Evolutionary conservation across 1,284 basidiomycete species (phyloP).

Genomic region (Coniferiporia sulphurascens): DNA sequence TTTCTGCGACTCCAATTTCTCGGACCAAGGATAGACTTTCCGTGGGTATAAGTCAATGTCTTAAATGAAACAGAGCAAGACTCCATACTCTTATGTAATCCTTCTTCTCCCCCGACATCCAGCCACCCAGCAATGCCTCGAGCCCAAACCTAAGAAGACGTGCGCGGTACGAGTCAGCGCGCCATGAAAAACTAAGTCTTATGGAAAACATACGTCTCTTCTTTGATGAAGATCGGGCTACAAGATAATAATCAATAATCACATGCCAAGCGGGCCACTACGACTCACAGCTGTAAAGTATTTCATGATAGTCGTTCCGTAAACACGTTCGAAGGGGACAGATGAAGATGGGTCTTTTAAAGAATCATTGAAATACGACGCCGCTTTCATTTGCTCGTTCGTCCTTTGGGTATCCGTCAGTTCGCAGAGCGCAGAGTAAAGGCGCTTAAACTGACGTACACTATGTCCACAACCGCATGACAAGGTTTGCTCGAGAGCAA

Average conservation of each 20-base stretch:
- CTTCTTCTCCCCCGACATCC: constrained; percentile 19
- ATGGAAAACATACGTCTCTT: constrained; percentile 3
- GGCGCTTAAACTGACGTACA: constrained; percentile 15
- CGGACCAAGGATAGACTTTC: constrained; percentile 42
- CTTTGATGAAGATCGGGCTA: constrained; percentile 8
- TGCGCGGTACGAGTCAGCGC: not conserved
- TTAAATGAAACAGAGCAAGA: not conserved
- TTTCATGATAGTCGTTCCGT: constrained; percentile 13
- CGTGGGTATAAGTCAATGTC: not conserved
- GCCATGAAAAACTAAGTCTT: not conserved
- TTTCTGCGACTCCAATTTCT: constrained; percentile 22
- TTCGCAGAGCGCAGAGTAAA: not conserved
- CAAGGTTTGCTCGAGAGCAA: constrained; percentile 17
- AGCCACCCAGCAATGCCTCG: constrained; percentile 29
- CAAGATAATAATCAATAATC: not conserved
- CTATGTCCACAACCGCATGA: constrained; percentile 18
- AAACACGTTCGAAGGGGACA: not conserved
- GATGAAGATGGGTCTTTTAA: not conserved
- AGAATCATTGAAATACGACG: not conserved
- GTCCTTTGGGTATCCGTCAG: not conserved
- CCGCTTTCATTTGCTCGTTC: not conserved
- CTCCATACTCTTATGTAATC: constrained; percentile 22
- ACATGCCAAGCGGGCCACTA: not conserved
- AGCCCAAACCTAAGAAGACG: constrained; percentile 24
- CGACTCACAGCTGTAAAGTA: constrained; percentile 11